A percentile compares a stretch with the other conserved stretches of the same genome.
Conservation (phyloP, 257 asterid species). For the Ligustrum vulgare region DNA sequence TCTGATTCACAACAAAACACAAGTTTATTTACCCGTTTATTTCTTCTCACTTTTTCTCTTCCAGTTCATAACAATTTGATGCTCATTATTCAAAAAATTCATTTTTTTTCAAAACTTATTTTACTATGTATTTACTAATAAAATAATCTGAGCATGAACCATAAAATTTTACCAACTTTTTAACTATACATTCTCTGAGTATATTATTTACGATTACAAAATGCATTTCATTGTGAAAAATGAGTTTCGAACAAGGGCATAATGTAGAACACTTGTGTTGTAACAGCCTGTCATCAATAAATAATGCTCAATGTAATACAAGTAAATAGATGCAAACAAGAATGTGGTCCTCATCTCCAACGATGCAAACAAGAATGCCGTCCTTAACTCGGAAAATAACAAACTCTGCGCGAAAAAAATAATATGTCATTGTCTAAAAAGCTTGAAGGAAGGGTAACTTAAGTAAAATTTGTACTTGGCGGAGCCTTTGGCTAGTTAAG, state of each 20-base stretch:
- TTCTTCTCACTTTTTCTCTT: no score
- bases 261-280: background rate
- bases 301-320: background rate
- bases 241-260: background rate
- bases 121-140: no score
- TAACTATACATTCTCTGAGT: no score
- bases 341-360: background rate
- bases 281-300: background rate
- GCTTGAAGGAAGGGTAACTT: slow-evolving; percentile 8
- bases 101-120: no score
- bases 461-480: slow-evolving; percentile 22
- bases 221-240: no score
- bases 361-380: background rate
- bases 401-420: slow-evolving; percentile 7
- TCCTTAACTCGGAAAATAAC: slow-evolving; percentile 7
- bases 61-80: no score
- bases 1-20: no score
- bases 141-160: no score
- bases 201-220: no score
- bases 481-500: slow-evolving; percentile 34
- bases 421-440: background rate
- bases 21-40: no score
- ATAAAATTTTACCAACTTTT: no score
- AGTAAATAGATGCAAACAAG: background rate
- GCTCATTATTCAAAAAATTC: no score